Evolutionary conservation across 2,329 filamentous ascomycete species (phyloP).

Genomic region (Exophiala phaeomuriformis): DNA sequence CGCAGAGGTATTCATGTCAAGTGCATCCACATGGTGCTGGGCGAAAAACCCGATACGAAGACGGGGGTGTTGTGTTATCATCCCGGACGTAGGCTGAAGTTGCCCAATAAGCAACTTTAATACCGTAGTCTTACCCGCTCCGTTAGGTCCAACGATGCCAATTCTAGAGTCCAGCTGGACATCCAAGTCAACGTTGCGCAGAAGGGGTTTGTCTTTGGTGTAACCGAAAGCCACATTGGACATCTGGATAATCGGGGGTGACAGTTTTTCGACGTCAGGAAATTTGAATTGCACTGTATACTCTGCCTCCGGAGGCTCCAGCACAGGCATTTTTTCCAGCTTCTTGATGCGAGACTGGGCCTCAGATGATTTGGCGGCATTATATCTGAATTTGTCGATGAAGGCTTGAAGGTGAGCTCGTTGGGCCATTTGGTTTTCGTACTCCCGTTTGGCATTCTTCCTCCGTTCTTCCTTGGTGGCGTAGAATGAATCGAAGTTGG

Average conservation of each 20-base stretch:
- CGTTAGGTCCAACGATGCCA: conserved; percentile 98
- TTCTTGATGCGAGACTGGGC: conserved; percentile 99
- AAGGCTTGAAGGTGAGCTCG: conserved; percentile 92
- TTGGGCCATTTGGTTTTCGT: conserved; percentile 95
- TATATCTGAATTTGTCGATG: conserved; percentile 99
- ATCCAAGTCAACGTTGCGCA: conserved; percentile 84
- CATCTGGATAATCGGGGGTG: conserved; percentile 97
- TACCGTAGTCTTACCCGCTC: conserved; percentile 97
- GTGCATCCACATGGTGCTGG: conserved; percentile 93
- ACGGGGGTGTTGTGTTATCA: conserved; percentile 82
- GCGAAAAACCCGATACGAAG: conserved; percentile 94
- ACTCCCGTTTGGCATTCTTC: conserved; percentile 93
- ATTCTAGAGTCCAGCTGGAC: conserved; percentile 97
- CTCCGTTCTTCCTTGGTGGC: conserved; percentile 93
- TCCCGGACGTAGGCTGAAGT: conserved; percentile 64
- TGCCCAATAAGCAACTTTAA: conserved; percentile 92
- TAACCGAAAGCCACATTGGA: conserved; percentile 87
- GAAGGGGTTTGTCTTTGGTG: conserved; percentile 65
- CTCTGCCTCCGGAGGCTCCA: conserved; percentile 83
- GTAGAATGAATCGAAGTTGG: conserved; percentile 96
- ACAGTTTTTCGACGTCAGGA: conserved; percentile 94
- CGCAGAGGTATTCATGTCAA: conserved; percentile 80
- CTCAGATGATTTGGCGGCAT: conserved; percentile 96
- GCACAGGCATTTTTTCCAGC: conserved; percentile 88
- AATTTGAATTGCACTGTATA: conserved; percentile 97